Evolutionary conservation across 805 yeast genomes (phyloP), one percentile per base, ranked within the genome.

Genomic region (Maudiozyma bulderi): DNA sequence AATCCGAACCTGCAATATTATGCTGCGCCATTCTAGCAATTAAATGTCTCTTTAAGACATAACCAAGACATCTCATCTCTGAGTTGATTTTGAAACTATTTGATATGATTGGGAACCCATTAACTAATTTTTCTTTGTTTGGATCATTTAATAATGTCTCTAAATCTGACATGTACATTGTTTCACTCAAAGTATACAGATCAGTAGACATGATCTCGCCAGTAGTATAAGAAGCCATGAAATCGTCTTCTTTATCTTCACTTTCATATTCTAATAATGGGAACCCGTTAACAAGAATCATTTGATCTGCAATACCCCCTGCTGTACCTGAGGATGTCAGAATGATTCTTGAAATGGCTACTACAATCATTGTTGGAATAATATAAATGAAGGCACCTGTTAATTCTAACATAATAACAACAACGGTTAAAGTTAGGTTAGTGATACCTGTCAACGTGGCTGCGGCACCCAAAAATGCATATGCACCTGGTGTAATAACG

Each of bases 371-470:
- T 0, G 95, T 86, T 2, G 99, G 99, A 10, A 95, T 76, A 51
- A 93, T 86, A 62, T 87, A 93, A 45, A 84, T 78, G 48, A 90
- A 71, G 0, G 99, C 99, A 33, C 99, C 99, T 0, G 99, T 93
- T 48, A 93, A 70, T 67, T 93, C 98, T 67, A 90, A 86, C 95
- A 93, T 89, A 40, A 95, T 84, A 13, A 93, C 86, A 1, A 90
- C 98, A 20, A 91, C 97, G 0, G 98, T 83, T 8, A 93, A 82
- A 0, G 96, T 87, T 52, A 93, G 71, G 60, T 91, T 90, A 29
- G 97, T 93, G 35, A 93, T 91, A 3, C 99, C 99, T 64, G 95
- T 81, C 43, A 93, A 73, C 0, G 96, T 85, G 3, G 97, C 95
- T 0, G 91, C 98, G 0, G 99, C 97, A 3, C 99, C 99, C 31